A percentile compares a stretch with the other conserved stretches of the same genome.
phyloP scores from a whole-genome alignment of 129 eudicot species.

The Helianthus tuberosus region DNA sequence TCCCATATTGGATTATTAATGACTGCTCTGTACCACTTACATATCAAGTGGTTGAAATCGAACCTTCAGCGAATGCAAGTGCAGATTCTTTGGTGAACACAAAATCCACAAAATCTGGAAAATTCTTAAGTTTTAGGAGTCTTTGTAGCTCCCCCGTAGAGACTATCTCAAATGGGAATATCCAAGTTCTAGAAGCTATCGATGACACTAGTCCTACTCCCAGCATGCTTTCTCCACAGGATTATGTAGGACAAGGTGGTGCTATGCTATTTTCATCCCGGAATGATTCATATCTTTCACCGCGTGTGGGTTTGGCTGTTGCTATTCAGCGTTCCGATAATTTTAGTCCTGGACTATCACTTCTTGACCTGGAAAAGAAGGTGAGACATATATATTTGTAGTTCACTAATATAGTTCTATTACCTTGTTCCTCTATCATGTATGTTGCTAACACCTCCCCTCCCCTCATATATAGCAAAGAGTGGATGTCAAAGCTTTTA shows the following conservation, averaged over 20 bases:
- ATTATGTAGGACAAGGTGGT: constrained; percentile 94
- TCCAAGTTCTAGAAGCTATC: constrained; percentile 85
- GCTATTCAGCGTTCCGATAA: constrained; percentile 72
- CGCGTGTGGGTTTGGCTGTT: constrained; percentile 90
- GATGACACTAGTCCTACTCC: constrained; percentile 93
- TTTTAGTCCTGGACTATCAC: constrained; percentile 84
- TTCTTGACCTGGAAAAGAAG: constrained; percentile 95
- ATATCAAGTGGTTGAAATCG: constrained; percentile 91
- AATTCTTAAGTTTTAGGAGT: constrained; percentile 34
- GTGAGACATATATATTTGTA: constrained; percentile 37
- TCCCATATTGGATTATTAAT: constrained; percentile 94
- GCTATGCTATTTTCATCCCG: constrained; percentile 80
- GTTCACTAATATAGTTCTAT: neutral
- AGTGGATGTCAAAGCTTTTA: constrained; percentile 86
- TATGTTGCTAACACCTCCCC: constrained; percentile 21
- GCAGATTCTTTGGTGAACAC: constrained; percentile 47
- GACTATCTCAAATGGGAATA: constrained; percentile 48
- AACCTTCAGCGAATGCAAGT: constrained; percentile 67
- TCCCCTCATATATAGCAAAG: constrained; percentile 62
- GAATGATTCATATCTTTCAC: constrained; percentile 85
- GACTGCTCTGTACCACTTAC: constrained; percentile 67
- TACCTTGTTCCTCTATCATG: constrained; percentile 24
- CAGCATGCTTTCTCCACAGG: constrained; percentile 98
- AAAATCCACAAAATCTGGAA: constrained; percentile 49
- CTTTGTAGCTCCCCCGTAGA: constrained; percentile 30